Base-by-base conservation (phyloP, 768 basidiomycete genomes). In the Exsudoporus frostii region DNA sequence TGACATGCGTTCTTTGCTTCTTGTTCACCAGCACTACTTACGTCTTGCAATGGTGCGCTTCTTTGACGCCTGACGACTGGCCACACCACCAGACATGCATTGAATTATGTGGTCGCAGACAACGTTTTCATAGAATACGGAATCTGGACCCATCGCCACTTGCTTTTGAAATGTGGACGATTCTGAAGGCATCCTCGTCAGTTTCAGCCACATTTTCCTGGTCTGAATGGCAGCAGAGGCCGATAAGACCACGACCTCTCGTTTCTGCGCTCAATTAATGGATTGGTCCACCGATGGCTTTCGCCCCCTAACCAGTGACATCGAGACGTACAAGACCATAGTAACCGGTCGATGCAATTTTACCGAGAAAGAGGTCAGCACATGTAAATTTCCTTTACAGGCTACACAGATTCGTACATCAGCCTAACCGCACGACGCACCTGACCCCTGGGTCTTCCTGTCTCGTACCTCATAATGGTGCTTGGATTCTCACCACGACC, bases 301-400 rank as follows among this genome's bases (percentile, higher is more conserved):
- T 48, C n/a, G 4, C 25, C 25, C 17, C 13, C 15, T 36, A 17
- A 36, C 11, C 19, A 5, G 19, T 36, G 2, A 5, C 36, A 44
- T 27, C 29, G 5, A 22, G 15, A 55, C 24, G 46, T 45, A 39
- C 32, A 7, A 46, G 29, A 32, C 50, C 10, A 30, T 30, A n/a
- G 17, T 20, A 41, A 38, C 17, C 24, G 38, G 4, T 36, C 19
- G 3, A 11, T n/a, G 27, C n/a, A 4, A 25, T 39, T 24, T n/a
- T 22, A 34, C 24, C 4, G 20, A 33, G 7, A 37, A 20, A 44
- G 19, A 9, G 49, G 46, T 46, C 15, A 15, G 45, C 5, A 29
- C 38, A 27, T 45, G 59, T 44, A 39, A 47, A 48, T 19, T 37
- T 56, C 39, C 30, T 27, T 13, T n/a, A 15, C 29, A n/a, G 20